Conservation (phyloP, 768 basidiomycete genomes). For the Ramaria rubella region DNA sequence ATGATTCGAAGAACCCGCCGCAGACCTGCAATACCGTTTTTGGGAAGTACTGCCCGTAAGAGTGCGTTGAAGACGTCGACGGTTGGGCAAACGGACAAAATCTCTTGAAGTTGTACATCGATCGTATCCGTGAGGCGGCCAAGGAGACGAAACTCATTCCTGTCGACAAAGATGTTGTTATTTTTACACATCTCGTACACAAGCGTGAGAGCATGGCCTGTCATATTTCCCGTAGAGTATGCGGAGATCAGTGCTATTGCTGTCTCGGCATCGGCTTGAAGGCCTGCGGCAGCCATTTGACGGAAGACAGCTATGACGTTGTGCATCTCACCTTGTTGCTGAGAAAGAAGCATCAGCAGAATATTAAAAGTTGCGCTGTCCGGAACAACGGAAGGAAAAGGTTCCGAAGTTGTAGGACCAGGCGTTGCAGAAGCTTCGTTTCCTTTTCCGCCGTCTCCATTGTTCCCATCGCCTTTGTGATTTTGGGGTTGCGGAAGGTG, state of each 20-base stretch:
- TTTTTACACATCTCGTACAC: slow-evolving; percentile 39
- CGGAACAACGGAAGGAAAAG: slow-evolving; percentile 24
- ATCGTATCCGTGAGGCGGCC: slow-evolving; percentile 24
- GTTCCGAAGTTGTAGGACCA: background rate
- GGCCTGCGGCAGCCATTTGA: slow-evolving; percentile 35
- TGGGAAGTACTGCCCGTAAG: slow-evolving; percentile 42
- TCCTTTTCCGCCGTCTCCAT: background rate
- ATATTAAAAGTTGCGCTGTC: slow-evolving; percentile 53
- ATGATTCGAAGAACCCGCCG: slow-evolving; percentile 48
- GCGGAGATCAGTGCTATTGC: slow-evolving; percentile 51
- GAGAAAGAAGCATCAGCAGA: slow-evolving; percentile 47
- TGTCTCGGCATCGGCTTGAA: slow-evolving; percentile 40
- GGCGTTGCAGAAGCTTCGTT: background rate
- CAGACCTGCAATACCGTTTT: slow-evolving; percentile 44
- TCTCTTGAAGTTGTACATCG: slow-evolving; percentile 13
- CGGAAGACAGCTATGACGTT: slow-evolving; percentile 41
- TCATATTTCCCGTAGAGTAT: slow-evolving; percentile 42
- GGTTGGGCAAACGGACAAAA: slow-evolving; percentile 19
- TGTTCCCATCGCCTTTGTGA: background rate
- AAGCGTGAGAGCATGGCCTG: slow-evolving; percentile 45
- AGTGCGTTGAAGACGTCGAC: slow-evolving; percentile 56
- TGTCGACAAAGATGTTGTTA: slow-evolving; percentile 16
- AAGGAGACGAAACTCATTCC: slow-evolving; percentile 18
- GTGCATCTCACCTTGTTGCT: slow-evolving; percentile 38
- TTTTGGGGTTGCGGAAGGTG: background rate